Evolutionary conservation across 305 asterid genomes (phyloP).

Genomic region (Fraxinus xanthoxyloides): DNA sequence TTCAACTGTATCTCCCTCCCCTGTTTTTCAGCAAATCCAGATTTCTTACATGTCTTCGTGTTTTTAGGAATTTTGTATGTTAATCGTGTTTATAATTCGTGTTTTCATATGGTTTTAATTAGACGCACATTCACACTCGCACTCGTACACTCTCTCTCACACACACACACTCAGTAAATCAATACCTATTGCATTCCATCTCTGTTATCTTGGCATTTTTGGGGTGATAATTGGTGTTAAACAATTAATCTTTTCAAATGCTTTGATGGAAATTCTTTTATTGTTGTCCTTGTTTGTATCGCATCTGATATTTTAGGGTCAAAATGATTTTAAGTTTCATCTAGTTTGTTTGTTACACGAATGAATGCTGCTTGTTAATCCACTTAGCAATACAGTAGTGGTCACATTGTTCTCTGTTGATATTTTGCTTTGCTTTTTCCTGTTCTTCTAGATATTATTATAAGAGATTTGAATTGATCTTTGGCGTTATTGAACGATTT

Average conservation of each 20-base stretch:
- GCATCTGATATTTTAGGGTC: constrained; percentile 1
- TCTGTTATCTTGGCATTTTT: background rate
- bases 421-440: constrained; percentile 8
- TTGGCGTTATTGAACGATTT: constrained; percentile 17
- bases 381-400: background rate
- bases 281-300: background rate
- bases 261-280: background rate
- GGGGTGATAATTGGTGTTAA: background rate
- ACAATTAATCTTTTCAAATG: background rate
- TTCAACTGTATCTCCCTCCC: background rate
- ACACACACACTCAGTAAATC: background rate
- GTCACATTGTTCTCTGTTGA: constrained; percentile 5
- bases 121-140: background rate
- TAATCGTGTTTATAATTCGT: constrained; percentile 2
- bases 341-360: background rate
- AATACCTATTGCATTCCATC: background rate
- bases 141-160: background rate
- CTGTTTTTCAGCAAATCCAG: background rate
- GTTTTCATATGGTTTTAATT: background rate
- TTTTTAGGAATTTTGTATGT: constrained; percentile 1
- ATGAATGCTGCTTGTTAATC: constrained; percentile 7
- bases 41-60: background rate
- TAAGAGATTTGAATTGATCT: background rate
- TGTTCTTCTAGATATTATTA: background rate
- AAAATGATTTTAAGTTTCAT: background rate